Conservation (phyloP, 2,329 filamentous ascomycete genomes). For the Trichoderma sp. region DNA sequence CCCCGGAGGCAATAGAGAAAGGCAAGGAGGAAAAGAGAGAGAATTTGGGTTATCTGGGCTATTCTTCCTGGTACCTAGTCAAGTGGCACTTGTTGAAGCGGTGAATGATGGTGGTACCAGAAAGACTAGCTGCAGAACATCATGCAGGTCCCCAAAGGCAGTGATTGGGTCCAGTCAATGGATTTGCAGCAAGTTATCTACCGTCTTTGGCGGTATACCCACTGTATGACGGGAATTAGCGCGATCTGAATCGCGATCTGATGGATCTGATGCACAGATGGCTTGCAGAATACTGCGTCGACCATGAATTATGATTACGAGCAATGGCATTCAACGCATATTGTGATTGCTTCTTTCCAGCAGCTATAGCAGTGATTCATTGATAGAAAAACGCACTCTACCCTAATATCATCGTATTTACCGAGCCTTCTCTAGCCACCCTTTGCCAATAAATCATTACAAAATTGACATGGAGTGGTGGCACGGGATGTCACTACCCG, state of each 20-base stretch:
- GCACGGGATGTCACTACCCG: neutral
- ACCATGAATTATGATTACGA: neutral
- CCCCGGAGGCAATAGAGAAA: neutral
- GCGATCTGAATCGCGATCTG: neutral
- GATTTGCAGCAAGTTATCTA: neutral
- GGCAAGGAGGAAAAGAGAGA: neutral
- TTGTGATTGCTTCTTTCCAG: neutral
- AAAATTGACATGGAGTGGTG: neutral
- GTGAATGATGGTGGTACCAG: conserved; percentile 6
- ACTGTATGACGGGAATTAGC: neutral
- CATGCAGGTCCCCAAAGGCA: conserved; percentile 16
- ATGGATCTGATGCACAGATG: neutral
- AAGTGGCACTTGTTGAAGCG: neutral
- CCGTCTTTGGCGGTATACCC: neutral
- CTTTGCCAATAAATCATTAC: neutral
- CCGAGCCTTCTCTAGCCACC: neutral
- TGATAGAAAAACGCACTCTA: neutral
- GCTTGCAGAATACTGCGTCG: neutral
- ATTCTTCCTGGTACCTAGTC: neutral
- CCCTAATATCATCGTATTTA: neutral
- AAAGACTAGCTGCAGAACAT: conserved; percentile 8
- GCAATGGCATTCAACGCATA: neutral
- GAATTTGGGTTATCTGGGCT: neutral
- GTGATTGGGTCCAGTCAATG: neutral
- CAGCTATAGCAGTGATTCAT: neutral